Percentiles rank a stretch among this genome's conserved stretches.
These are phyloP conservation scores for Auricularia heimuer DNA, from an alignment of 768 basidiomycete species.

Conservation along the genomic window DNA sequence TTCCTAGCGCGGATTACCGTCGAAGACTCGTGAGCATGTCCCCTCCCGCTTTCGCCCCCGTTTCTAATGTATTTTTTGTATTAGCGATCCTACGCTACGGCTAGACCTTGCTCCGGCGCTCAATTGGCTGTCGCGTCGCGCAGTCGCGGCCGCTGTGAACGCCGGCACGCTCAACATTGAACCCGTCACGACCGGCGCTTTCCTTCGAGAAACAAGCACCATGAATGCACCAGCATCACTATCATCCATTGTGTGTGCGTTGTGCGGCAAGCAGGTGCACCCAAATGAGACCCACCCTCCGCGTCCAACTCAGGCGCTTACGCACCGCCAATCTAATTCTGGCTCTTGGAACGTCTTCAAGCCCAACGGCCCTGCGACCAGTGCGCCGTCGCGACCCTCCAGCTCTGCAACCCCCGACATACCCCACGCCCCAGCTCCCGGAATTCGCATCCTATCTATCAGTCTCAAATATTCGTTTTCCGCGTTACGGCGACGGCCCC, in stretches of 20 bases:
- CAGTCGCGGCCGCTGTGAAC: conserved; percentile 76
- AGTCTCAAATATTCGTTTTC: conserved; percentile 54
- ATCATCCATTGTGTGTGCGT: conserved; percentile 50
- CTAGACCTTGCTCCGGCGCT: conserved; percentile 90
- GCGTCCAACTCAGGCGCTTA: conserved; percentile 3
- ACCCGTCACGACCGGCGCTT: conserved; percentile 54
- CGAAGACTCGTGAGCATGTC: conserved; percentile 73
- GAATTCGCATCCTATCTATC: conserved; percentile 18
- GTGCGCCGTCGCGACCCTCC: conserved; percentile 20
- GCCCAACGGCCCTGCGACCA: conserved; percentile 22
- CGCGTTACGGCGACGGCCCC: conserved; percentile 33
- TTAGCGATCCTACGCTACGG: conserved; percentile 83
- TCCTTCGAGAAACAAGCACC: conserved; percentile 46
- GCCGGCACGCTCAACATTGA: conserved; percentile 82
- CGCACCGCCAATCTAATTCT: not conserved
- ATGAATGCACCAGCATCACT: conserved; percentile 27
- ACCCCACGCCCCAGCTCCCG: conserved; percentile 18
- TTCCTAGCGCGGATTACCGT: conserved; percentile 64
- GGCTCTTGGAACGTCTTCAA: conserved; percentile 12
- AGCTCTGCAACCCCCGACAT: conserved; percentile 22
- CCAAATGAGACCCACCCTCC: conserved; percentile 19
- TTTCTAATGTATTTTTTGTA: no score
- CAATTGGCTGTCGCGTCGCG: conserved; percentile 86
- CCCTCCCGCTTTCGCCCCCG: no score
- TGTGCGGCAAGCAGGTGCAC: conserved; percentile 54